A percentile compares a stretch with the other conserved stretches of the same genome.
These are phyloP conservation scores for Hyaloscypha bicolor DNA, from an alignment of 495 filamentous ascomycete genomes.

Conservation along the genomic window DNA sequence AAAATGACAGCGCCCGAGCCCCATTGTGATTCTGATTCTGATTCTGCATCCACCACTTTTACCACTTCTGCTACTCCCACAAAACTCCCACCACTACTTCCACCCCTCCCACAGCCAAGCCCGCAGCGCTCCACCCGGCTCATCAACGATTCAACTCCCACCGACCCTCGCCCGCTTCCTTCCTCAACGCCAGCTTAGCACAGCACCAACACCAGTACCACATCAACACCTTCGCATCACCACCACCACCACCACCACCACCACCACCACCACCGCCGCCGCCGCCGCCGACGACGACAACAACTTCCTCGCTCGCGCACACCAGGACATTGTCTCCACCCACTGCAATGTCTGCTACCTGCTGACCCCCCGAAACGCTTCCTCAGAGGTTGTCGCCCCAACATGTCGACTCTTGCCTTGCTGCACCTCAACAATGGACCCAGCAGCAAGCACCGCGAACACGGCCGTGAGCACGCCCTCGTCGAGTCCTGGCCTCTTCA, in stretches of 20 bases:
- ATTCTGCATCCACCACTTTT: background rate
- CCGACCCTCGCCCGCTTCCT: background rate
- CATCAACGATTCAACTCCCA: background rate
- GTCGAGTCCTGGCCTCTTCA: constrained; percentile 37
- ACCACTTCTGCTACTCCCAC: background rate
- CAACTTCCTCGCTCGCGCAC: background rate
- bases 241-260: constrained; percentile 7
- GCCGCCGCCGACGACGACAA: no score
- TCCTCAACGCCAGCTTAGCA: background rate
- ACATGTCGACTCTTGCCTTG: constrained; percentile 26
- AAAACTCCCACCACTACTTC: background rate
- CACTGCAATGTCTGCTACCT: constrained; percentile 16
- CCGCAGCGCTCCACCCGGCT: background rate
- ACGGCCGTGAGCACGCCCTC: constrained; percentile 32
- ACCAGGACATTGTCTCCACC: constrained; percentile 9
- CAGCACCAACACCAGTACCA: background rate
- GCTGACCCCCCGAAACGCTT: constrained; percentile 18
- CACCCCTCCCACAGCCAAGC: background rate
- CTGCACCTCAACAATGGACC: constrained; percentile 31
- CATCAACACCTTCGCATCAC: background rate
- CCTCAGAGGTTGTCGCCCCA: background rate
- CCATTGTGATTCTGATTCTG: background rate
- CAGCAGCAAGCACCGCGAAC: constrained; percentile 15
- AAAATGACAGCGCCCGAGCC: constrained; percentile 17
- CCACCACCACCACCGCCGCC: constrained; percentile 1